Base-by-base conservation (phyloP, 768 basidiomycete species). In the Tubosaeta sp. region DNA sequence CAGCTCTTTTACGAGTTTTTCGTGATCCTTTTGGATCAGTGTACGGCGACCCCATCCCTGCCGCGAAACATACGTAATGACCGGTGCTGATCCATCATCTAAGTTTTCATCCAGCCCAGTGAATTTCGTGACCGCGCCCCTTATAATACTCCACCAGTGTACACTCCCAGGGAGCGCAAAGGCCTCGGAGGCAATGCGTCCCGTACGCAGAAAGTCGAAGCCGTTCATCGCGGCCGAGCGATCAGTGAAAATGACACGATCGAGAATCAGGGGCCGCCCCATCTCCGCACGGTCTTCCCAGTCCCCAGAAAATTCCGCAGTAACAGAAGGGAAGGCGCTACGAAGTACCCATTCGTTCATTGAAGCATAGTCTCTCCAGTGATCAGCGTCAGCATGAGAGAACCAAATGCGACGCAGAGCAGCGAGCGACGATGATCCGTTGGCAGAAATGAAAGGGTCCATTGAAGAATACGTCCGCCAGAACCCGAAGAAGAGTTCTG, bases 281-380 rank as follows among this genome's bases (percentile, higher is more conserved):
- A 86, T 82, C 38, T 81, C 76, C 6, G 78, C 76, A 43, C 92
- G 83, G 63, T 95, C 94, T 25, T 74, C 74, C 84, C 92, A 94
- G 68, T 95, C 94, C 56, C 83, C 78, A 41, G 76, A 71, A 68
- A 87, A 94, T 67, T 94, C 92, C 72, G 88, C 81, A 1, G 81
- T 79, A 48, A 83, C 73, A 3, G 85, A 87, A 2, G 94, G 94
- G 67, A 95, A 92, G 51, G 83, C 78, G 27, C 83, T 79, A 43
- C 86, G 84, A 22, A 90, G 73, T 42, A 94, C 80, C 77, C 81
- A 90, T 71, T 94, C 82, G 67, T 95, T 95, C 92, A 96, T 93
- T 31, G 76, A 71, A 6, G 94, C 83, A 55, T 94, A 93, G 69
- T 96, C 94, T 18, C 90, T 82, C 93, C 93, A 96, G 59, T 90